Percentiles rank a stretch among this genome's conserved stretches.
Evolutionary conservation across 2,329 filamentous ascomycete species (phyloP).

Genomic region (Paraphaeosphaeria minitans): DNA sequence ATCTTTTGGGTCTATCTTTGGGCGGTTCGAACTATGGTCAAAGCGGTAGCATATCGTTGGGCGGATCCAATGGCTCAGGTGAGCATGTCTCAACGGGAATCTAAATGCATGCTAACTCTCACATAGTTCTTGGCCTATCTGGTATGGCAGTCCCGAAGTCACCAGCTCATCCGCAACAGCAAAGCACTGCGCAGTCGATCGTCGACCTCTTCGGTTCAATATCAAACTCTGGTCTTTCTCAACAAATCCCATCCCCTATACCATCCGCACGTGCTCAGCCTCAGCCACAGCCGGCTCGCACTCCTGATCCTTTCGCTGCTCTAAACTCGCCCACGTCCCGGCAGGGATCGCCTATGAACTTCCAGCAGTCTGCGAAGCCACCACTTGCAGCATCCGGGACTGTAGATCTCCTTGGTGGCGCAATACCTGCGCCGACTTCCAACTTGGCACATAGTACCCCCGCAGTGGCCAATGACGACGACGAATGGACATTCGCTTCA

Average conservation of each 20-base stretch:
- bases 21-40: conserved; percentile 69
- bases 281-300: conserved; percentile 40
- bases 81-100: conserved; percentile 4
- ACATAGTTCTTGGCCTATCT: conserved; percentile 39
- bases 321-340: conserved; percentile 60
- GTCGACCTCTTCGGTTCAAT: conserved; percentile 63
- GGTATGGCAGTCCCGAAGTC: conserved; percentile 39
- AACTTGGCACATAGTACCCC: conserved; percentile 33
- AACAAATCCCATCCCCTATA: conserved; percentile 54
- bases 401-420: conserved; percentile 46
- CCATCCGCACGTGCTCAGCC: conserved; percentile 47
- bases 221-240: conserved; percentile 44
- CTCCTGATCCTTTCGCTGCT: conserved; percentile 66
- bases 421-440: conserved; percentile 28
- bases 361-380: conserved; percentile 51
- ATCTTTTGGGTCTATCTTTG: conserved; percentile 86
- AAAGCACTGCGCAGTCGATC: conserved; percentile 56
- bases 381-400: conserved; percentile 37
- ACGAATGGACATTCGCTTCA: conserved; percentile 94
- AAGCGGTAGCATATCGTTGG: conserved; percentile 82
- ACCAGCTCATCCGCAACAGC: conserved; percentile 42
- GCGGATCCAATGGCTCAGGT: conserved; percentile 56
- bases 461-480: conserved; percentile 76
- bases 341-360: conserved; percentile 56
- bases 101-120: conserved; percentile 17